phyloP scores from a whole-genome alignment of 441 rosid genomes.

The Raphanus hybrid region DNA sequence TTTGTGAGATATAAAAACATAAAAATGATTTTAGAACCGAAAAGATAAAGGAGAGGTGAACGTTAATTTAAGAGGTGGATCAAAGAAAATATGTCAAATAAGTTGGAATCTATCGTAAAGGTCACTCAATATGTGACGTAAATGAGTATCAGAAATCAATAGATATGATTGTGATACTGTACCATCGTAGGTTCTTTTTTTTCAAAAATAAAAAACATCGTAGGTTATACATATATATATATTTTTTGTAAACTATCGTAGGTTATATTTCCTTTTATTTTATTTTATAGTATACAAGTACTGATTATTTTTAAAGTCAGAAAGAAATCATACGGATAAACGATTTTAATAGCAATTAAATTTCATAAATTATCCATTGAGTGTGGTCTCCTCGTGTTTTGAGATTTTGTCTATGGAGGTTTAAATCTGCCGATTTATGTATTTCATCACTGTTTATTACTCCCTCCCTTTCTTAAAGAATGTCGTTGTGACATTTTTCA shows the following conservation, averaged over 20 bases:
- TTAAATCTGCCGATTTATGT: not conserved
- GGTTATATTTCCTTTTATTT: not conserved
- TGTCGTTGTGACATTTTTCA: no score
- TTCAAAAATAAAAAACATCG: no score
- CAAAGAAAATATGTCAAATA: slow-evolving; percentile 24
- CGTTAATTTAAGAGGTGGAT: slow-evolving; percentile 13
- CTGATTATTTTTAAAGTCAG: slow-evolving; percentile 15
- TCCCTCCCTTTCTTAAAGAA: no score
- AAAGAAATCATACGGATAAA: slow-evolving; percentile 31
- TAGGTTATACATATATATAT: not conserved
- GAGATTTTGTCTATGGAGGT: not conserved
- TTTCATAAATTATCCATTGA: slow-evolving; percentile 22
- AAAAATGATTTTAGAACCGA: not conserved
- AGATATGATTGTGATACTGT: slow-evolving; percentile 36
- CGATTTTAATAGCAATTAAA: slow-evolving; percentile 21
- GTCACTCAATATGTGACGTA: slow-evolving; percentile 27
- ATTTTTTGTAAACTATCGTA: no score
- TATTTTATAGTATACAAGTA: not conserved
- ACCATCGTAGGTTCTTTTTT: not conserved
- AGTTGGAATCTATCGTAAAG: slow-evolving; percentile 37
- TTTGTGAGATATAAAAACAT: not conserved
- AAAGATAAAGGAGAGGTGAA: slow-evolving; percentile 17
- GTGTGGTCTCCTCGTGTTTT: not conserved
- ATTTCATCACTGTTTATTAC: not conserved
- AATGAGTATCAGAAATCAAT: slow-evolving; percentile 29